Evolutionary conservation across 2,329 filamentous ascomycete species (phyloP), one percentile per base, ranked within the genome.

Genomic region (Rhinocladiella mackenziei): DNA sequence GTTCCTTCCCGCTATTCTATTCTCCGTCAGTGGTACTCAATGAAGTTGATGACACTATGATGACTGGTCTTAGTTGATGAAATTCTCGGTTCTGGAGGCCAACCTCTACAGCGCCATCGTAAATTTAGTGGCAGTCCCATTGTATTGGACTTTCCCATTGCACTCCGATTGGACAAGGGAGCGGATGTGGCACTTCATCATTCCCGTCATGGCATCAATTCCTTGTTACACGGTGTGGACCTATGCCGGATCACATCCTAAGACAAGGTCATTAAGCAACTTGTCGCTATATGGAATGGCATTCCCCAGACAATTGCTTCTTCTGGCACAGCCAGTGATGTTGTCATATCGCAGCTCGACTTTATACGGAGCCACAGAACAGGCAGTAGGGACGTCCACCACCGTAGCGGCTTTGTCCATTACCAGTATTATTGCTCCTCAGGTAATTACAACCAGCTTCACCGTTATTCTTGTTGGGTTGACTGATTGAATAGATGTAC

Each of bases 211-310:
- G 11, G 40, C 20, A n/a, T 44, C 46, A n/a, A 52, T 58, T 22
- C 58, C 58, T 9, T 53, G 57, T 26, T 57, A 52, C 37, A 55
- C 51, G 13, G 39, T 56, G 18, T 58, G 55, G 55, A 56, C 55
- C 20, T 48, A 58, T 40, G 55, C 54, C 11, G 43, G 48, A 14
- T 15, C 39, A 22, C 45, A 53, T n/a, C 30, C 46, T 46, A 52
- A 41, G 37, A 51, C 48, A n/a, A 36, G 43, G 13, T 23, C 40
- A 29, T 50, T 56, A 26, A 45, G 40, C 14, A 43, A 50, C 17
- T 53, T 54, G 31, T 36, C 35, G n/a, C 45, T 53, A 22, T 56
- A 57, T 22, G 53, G 54, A 6, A 41, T 56, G 39, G 51, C 54
- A 14, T 58, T 49, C 30, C 49, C 56, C 14, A 51, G 53, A n/a